Base-by-base conservation (phyloP, 2,329 filamentous ascomycete genomes). In the Nothophaeocryptopus gaeumannii region DNA sequence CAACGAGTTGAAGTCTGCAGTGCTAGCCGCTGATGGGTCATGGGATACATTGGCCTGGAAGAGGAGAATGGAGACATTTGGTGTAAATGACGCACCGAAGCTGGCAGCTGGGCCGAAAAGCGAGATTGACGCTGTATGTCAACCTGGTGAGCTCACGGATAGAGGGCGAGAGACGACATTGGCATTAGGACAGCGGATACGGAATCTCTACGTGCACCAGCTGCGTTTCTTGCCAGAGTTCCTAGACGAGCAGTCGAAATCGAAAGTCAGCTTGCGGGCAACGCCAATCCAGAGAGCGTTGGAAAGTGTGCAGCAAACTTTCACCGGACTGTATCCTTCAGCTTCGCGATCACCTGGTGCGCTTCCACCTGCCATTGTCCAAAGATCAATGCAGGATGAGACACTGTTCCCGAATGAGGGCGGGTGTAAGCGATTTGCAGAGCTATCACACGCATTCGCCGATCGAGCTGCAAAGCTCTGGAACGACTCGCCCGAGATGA, bases 111-210 rank as follows among this genome's bases (percentile, higher is more conserved):
- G 88, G 0, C 81, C 85, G 5, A 69, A 72, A 0, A 85, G 84
- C 53, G 80, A 89, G 64, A 77, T 85, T n/a, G 89, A 96, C 67
- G 79, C 78, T 36, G 80, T 97, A 53, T 99, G 92, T 77, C 87
- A 85, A 68, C 73, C 74, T 5, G 75, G 75, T 29, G 74, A 78
- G 59, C 64, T 78, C 10, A 78, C 76, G 2, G 74, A 78, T 59
- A 68, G 68, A 54, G 76, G 76, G 2, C 69, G 76, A 7, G 68
- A 74, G 47, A 78, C 75, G 0, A 78, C 76, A 2, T 61, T 76
- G 2, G 71, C 71, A 8, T 63, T 78, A 2, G 76, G 76, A 5
- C 65, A 75, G 52, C 70, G 76, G 5, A 67, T 76, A 4, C 70
- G 76, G 14, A 68, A 69, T 50, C 70, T 79, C 14, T 79, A 79